Conservation (phyloP, 73 alveolate species). For the Uronychia binucleata region DNA sequence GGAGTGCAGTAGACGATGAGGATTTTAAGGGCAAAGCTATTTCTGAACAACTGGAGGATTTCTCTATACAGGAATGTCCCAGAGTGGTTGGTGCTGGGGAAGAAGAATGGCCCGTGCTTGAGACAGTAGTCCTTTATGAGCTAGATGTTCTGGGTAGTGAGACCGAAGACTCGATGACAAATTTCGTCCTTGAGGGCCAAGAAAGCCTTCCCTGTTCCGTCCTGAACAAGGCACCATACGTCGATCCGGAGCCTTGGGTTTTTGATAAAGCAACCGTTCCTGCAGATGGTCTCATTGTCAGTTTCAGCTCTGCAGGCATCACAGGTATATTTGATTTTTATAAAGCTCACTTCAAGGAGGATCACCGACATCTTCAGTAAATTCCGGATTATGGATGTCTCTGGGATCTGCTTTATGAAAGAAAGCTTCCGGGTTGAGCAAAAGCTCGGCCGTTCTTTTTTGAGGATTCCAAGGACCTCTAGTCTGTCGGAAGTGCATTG, state of each 20-base stretch:
- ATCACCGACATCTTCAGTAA: constrained; percentile 36
- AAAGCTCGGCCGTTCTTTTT: constrained; percentile 21
- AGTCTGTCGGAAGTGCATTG: constrained; percentile 16
- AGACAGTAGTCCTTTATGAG: constrained; percentile 47
- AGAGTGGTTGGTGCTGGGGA: constrained; percentile 8
- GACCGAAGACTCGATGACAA: constrained; percentile 10
- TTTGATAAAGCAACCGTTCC: constrained; percentile 41
- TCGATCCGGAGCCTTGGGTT: constrained; percentile 26
- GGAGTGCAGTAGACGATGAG: not conserved
- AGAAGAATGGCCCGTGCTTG: constrained; percentile 40
- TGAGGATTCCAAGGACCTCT: constrained; percentile 11
- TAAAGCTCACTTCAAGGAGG: constrained; percentile 26
- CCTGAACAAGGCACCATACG: constrained; percentile 29
- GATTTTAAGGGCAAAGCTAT: not conserved
- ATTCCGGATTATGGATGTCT: constrained; percentile 35
- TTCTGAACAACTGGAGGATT: constrained; percentile 16
- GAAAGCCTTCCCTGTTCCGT: constrained; percentile 45
- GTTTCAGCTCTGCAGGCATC: constrained; percentile 47
- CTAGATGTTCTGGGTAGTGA: constrained; percentile 1
- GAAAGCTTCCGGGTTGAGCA: not conserved
- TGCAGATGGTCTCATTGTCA: constrained; percentile 27
- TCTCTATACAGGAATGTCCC: constrained; percentile 32
- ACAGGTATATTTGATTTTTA: constrained; percentile 34
- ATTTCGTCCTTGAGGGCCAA: constrained; percentile 44
- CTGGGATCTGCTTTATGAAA: constrained; percentile 38